Percentiles rank a stretch among this genome's conserved stretches.
Evolutionary conservation across 78 protist genomes (phyloP).

Genomic region (Pigoraptor vietnamica): DNA sequence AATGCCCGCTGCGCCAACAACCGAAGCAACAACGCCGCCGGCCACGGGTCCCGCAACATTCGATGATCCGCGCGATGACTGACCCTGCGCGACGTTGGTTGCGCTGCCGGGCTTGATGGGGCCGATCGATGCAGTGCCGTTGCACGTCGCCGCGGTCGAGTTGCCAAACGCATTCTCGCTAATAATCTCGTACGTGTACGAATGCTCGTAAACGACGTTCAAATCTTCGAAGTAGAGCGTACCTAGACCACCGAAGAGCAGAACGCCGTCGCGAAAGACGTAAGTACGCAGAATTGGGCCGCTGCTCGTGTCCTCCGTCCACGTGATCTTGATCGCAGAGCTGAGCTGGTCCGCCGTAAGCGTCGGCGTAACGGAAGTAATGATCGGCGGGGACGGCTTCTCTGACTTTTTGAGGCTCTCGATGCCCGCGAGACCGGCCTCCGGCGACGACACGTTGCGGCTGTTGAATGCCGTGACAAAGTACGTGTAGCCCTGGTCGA

Average conservation of each 20-base stretch:
- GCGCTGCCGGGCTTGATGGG: too few species aligned
- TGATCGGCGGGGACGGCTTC: background rate
- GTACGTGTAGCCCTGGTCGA: background rate
- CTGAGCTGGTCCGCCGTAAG: background rate
- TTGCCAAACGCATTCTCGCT: background rate
- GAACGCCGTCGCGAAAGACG: background rate
- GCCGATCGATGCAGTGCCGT: background rate
- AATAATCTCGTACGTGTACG: background rate
- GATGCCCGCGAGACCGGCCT: background rate
- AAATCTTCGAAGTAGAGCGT: background rate
- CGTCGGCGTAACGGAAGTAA: background rate
- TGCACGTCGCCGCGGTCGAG: background rate
- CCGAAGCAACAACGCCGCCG: background rate
- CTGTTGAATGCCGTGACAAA: background rate
- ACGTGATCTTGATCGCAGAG: background rate
- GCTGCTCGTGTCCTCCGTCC: background rate
- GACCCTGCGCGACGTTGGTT: too few species aligned
- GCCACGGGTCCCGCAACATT: background rate
- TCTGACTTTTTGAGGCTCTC: background rate
- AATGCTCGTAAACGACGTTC: background rate
- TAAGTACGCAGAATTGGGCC: background rate
- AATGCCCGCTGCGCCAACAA: background rate
- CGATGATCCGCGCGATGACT: background rate
- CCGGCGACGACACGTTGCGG: background rate
- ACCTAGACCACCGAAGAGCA: background rate